Conservation (phyloP, 148 eudicot genomes). For the Nyssa sinensis region DNA sequence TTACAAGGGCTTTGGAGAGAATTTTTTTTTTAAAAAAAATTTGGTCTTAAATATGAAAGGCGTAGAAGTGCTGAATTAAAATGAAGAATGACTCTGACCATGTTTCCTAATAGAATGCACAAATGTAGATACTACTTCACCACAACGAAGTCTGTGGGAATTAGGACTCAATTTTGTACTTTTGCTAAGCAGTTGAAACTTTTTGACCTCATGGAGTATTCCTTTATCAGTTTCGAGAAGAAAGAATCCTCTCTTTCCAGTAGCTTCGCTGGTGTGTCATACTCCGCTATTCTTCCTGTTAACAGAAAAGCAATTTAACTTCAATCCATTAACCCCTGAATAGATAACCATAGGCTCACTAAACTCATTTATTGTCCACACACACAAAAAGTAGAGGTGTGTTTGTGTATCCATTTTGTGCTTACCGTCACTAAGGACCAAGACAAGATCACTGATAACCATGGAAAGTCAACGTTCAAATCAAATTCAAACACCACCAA, state of each 20-base stretch:
- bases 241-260: constrained; percentile 80
- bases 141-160: background rate
- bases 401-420: background rate
- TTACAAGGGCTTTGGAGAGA: background rate
- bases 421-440: constrained; percentile 94
- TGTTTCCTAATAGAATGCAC: background rate
- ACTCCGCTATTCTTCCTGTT: constrained; percentile 94
- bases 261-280: constrained; percentile 78
- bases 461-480: too few relatives aligned
- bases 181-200: constrained; percentile 43
- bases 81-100: background rate
- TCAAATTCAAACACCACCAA: too few relatives aligned
- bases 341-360: background rate
- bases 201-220: constrained; percentile 83
- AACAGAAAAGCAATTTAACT: constrained; percentile 1
- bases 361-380: background rate
- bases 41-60: background rate
- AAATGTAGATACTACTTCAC: background rate
- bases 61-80: background rate
- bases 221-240: constrained; percentile 84
- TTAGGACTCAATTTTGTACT: constrained; percentile 20
- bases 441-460: constrained; percentile 83
- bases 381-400: too few relatives aligned
- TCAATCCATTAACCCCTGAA: background rate
- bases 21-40: constrained; percentile 3